Evolutionary conservation across 2,329 filamentous ascomycete genomes (phyloP), one percentile per base, ranked within the genome.

Genomic region (Pseudogymnoascus sp.): DNA sequence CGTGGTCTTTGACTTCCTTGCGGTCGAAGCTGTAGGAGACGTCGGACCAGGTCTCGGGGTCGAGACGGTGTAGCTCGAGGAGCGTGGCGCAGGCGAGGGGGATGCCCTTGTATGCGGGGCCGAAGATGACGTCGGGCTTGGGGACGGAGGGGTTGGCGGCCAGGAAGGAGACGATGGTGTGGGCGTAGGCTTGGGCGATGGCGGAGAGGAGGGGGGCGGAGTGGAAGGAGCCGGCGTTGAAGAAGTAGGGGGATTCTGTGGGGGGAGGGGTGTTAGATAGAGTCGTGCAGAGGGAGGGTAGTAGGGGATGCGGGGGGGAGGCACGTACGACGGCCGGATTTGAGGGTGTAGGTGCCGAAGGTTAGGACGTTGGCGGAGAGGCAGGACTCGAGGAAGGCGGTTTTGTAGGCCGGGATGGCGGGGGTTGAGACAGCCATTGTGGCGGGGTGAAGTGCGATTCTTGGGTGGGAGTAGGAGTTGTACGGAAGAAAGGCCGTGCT

Each of bases 101-200:
- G 62, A 88, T 86, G 8, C 85, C 85, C 72, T 88, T 88, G 77
- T 88, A 88, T 1, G 85, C 85, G 2, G 85, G 85, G 1, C 84
- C 84, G 71, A 87, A 88, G 65, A 88, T 78, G 56, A 87, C 78
- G 68, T 87, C 85, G 21, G 47, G 70, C 84, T 28, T 62, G 21
- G 59, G 66, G 44, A 62, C 61, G 37, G 38, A 50, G 18, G 33
- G 62, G 50, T 59, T 59, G 16, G 44, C 14, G 7, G 28, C 28
- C 3, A 65, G 65, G 25, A 69, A 65, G 70, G 67, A 38, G 8
- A 74, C 62, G 70, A 65, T 64, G 31, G 62, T 64, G 21, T 65
- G 42, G 1, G 85, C 85, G 70, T 85, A 88, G 50, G 85, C 84
- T 31, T 78, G 75, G 62, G 81, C 80, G 67, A 85, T 82, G 53